phyloP scores from a whole-genome alignment of 768 basidiomycete genomes.

The Tubosaeta sp. region DNA sequence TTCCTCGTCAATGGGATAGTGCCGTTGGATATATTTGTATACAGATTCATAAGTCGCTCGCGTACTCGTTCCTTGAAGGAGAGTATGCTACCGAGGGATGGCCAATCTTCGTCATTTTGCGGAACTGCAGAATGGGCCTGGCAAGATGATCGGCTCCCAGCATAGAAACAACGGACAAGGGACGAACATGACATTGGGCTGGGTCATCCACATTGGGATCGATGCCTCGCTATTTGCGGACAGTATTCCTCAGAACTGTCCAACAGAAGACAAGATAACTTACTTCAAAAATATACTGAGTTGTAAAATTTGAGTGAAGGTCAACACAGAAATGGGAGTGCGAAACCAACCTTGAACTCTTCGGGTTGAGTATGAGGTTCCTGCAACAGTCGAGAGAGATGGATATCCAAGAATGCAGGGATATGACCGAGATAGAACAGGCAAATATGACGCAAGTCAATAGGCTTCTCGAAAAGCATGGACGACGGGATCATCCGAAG shows the following conservation, averaged over 20 bases:
- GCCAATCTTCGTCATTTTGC: constrained; percentile 79
- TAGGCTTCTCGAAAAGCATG: constrained; percentile 88
- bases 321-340: background rate
- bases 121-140: constrained; percentile 92
- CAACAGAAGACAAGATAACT: constrained; percentile 3
- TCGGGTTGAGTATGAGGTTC: constrained; percentile 84
- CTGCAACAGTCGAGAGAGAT: constrained; percentile 67
- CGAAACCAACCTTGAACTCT: constrained; percentile 57
- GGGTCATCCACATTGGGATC: constrained; percentile 95
- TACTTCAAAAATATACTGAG: constrained; percentile 74
- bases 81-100: constrained; percentile 62
- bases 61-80: constrained; percentile 78
- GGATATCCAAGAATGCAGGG: constrained; percentile 88
- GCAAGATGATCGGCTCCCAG: constrained; percentile 1
- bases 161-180: background rate
- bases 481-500: constrained; percentile 79
- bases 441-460: constrained; percentile 91
- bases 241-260: constrained; percentile 2
- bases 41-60: constrained; percentile 64
- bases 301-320: constrained; percentile 1
- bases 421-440: constrained; percentile 98
- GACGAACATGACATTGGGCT: constrained; percentile 72
- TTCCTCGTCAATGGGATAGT: constrained; percentile 52
- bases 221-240: constrained; percentile 71
- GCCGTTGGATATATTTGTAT: constrained; percentile 61